Evolutionary conservation across 208 protist species (phyloP).

Genomic region (Angomonas deanei): DNA sequence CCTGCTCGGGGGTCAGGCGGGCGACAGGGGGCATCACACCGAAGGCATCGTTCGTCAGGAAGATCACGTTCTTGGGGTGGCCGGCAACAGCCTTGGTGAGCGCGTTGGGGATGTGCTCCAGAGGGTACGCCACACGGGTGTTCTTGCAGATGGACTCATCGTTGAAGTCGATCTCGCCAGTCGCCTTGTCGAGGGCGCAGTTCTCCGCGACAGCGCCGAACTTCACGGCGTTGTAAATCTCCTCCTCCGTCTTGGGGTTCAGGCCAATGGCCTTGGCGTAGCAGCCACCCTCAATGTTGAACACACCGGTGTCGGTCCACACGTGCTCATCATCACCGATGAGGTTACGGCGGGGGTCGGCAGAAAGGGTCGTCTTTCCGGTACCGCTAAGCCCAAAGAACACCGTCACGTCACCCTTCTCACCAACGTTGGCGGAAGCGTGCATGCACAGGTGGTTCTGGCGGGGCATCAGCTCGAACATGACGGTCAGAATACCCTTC

Average conservation of each 20-base stretch:
- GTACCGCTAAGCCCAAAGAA: constrained; percentile 92
- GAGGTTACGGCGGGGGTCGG: constrained; percentile 74
- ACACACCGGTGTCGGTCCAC: constrained; percentile 85
- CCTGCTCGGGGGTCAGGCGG: constrained; percentile 86
- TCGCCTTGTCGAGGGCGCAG: constrained; percentile 56
- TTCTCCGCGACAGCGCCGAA: constrained; percentile 89
- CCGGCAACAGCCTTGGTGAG: constrained; percentile 62
- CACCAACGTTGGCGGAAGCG: constrained; percentile 87
- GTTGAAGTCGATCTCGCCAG: constrained; percentile 89
- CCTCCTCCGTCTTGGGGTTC: constrained; percentile 84
- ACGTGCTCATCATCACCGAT: constrained; percentile 93
- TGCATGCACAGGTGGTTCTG: constrained; percentile 92
- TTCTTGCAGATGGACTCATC: no score
- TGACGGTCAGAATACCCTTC: constrained; percentile 95
- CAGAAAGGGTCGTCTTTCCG: constrained; percentile 91
- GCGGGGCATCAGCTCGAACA: constrained; percentile 94
- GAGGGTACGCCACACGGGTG: constrained; percentile 93
- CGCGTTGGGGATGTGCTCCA: constrained; percentile 92
- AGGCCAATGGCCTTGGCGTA: constrained; percentile 91
- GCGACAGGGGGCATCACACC: constrained; percentile 95
- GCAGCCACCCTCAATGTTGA: constrained; percentile 92
- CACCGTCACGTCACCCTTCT: constrained; percentile 65
- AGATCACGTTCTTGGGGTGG: constrained; percentile 94
- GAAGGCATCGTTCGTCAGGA: constrained; percentile 97
- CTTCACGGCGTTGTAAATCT: constrained; percentile 87